Evolutionary conservation across 805 yeast genomes (phyloP), one percentile per base, ranked within the genome.

Genomic region (Osmozyma mogii): DNA sequence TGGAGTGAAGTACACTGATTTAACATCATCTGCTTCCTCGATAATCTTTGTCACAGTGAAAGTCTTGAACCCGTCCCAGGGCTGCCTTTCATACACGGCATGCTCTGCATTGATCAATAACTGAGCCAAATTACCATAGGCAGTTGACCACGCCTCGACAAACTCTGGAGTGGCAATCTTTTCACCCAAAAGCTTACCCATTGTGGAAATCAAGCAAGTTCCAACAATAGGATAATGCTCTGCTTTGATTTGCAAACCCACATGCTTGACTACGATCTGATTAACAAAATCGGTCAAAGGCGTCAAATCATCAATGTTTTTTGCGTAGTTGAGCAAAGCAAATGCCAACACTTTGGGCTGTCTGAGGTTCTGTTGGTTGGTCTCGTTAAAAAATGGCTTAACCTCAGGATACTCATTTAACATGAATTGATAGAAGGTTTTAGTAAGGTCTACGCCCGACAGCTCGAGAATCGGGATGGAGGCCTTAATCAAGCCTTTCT

Each of bases 171-270:
- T 72, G n/a, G 83, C 83, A n/a, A 61, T 65, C 15, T 54, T 58
- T 24, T 56, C 65, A 4, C 83, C 84, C 20, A 79, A 54, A 23
- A 74, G 62, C 31, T 67, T 65, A 23, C 52, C 48, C 51, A 81
- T 63, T 9, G 84, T 72, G 16, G 56, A 55, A 18, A 79, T 47
- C n/a, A 81, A 52, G 36, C 67, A 63, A 17, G 51, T 47, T 17
- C 85, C 88, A 18, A 79, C 85, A 39, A 74, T 61, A 14, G 75
- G 72, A 43, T 79, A 79, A 34, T 78, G 84, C 32, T 73, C 80
- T 3, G 85, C 72, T 37, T 55, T 49, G 24, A 79, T 66, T 44
- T 72, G 72, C 37, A 80, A 56, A 25, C 82, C 81, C 35, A 71
- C 75, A 41, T 80, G 88, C 50, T 78, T 80, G 39, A 63, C 65